These are phyloP conservation scores for Austroboletus festivus DNA, from an alignment of 768 basidiomycete genomes.

Conservation along the genomic window DNA sequence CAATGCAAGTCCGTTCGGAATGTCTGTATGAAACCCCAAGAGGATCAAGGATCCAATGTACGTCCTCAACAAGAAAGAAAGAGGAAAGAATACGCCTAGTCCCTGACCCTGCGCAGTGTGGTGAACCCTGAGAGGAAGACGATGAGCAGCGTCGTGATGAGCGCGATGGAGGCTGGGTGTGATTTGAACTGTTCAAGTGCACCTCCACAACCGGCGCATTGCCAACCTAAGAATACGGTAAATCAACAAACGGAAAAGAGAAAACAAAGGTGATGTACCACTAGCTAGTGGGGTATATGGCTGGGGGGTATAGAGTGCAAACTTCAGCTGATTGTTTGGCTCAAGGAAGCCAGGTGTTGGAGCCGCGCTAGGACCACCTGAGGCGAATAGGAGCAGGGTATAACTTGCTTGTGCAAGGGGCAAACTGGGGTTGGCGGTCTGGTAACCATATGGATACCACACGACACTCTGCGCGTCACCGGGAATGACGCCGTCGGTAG, in stretches of 20 bases:
- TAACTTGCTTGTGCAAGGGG: slow-evolving; percentile 62
- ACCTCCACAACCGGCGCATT: slow-evolving; percentile 28
- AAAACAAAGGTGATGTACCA: slow-evolving; percentile 23
- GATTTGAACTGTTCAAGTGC: slow-evolving; percentile 30
- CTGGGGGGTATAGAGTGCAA: slow-evolving; percentile 62
- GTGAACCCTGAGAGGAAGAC: slow-evolving; percentile 35
- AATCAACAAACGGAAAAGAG: not conserved
- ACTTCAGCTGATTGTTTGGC: slow-evolving; percentile 51
- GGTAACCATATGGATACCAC: slow-evolving; percentile 63
- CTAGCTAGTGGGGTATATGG: slow-evolving; percentile 52
- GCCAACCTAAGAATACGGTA: slow-evolving; percentile 23
- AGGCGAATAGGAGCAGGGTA: slow-evolving; percentile 55
- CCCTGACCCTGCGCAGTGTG: slow-evolving; percentile 30
- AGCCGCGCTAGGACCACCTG: slow-evolving; percentile 49
- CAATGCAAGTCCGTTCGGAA: slow-evolving; percentile 27
- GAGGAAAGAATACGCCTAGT: slow-evolving; percentile 14
- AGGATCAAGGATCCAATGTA: slow-evolving; percentile 3
- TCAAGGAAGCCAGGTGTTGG: slow-evolving; percentile 50
- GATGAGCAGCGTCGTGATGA: slow-evolving; percentile 30
- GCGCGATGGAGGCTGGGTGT: slow-evolving; percentile 32
- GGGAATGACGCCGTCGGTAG: slow-evolving; percentile 49
- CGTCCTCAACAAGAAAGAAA: not conserved
- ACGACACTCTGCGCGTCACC: slow-evolving; percentile 49
- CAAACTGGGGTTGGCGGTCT: slow-evolving; percentile 43
- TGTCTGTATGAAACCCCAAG: slow-evolving; percentile 22